These are phyloP conservation scores for Clarireedia paspali DNA, from an alignment of 2,329 filamentous ascomycete genomes.

Conservation along the genomic window DNA sequence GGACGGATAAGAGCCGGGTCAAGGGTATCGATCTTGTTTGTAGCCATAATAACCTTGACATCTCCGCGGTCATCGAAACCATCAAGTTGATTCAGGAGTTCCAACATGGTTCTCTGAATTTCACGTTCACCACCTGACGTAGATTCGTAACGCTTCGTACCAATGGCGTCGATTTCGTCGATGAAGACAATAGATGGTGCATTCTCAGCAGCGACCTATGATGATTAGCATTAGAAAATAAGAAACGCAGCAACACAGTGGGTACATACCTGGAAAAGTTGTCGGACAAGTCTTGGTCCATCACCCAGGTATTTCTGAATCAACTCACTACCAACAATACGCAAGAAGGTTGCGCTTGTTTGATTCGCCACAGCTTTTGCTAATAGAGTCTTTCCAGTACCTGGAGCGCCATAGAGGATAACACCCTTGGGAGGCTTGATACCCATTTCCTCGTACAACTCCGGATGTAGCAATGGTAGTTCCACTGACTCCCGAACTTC, in stretches of 20 bases:
- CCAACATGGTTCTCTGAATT: conserved; percentile 97
- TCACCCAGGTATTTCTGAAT: conserved; percentile 99
- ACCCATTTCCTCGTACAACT: conserved; percentile 99
- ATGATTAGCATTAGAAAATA: conserved; percentile 5
- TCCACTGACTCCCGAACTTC: conserved; percentile 97
- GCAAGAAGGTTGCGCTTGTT: conserved; percentile 96
- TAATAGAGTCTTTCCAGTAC: conserved; percentile 91
- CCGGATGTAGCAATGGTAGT: conserved; percentile 86
- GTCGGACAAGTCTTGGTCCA: conserved; percentile 86
- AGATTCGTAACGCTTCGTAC: conserved; percentile 97
- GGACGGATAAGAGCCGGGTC: conserved; percentile 94
- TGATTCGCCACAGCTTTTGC: conserved; percentile 98
- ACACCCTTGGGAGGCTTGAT: conserved; percentile 99
- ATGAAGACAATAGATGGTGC: conserved; percentile 98
- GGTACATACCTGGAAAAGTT: conserved; percentile 71
- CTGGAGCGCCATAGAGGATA: conserved; percentile 93
- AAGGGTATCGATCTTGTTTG: conserved; percentile 98
- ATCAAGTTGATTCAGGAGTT: conserved; percentile 95
- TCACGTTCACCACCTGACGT: conserved; percentile 95
- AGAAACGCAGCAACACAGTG: neutral
- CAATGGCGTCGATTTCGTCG: conserved; percentile 97
- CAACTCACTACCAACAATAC: conserved; percentile 92
- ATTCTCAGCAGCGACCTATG: conserved; percentile 83
- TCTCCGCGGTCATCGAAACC: conserved; percentile 98
- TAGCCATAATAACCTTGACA: conserved; percentile 99